Evolutionary conservation across 2,329 filamentous ascomycete genomes (phyloP), one percentile per base, ranked within the genome.

Genomic region (Cladosporium sp.): DNA sequence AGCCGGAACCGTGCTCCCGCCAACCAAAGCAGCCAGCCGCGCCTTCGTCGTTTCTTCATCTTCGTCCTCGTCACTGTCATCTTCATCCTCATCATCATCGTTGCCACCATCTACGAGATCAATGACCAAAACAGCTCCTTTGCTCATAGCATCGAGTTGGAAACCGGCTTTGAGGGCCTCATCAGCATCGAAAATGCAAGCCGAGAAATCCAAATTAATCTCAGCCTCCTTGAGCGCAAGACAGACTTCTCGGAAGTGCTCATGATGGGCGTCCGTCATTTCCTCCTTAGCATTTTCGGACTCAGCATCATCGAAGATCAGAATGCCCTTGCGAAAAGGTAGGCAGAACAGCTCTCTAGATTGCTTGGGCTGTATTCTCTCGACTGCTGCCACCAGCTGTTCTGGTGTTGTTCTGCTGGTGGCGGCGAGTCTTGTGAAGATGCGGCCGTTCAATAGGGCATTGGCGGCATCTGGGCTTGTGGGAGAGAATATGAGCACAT

Each of bases 111-210:
- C 45, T 37, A 34, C 41, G 22, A 48, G 18, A 34, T 48, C 45
- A n/a, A 48, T 48, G 15, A 41, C 45, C 13, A 48, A 22, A 9
- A 40, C 45, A 4, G 45, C 37, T 2, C 45, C 45, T 34, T 32
- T n/a, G 11, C 37, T 48, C 45, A 48, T 48, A n/a, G 24, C 45
- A 41, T 48, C 45, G 15, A 48, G 37, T 27, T 48, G 45, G 13
- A 48, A 48, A 4, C 45, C 45, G 8, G 45, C 45, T 18, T 48
- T 48, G 27, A 48, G 5, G 7, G 22, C 18, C 17, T 20, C 18
- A 7, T 40, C 45, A 12, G 45, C 45, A 34, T 48, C 45, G 27
- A 48, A 48, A 8, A 48, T 48, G 20, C 45, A 48, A n/a, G 45
- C 45, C 3, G 45, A 48, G n/a, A 48, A 48, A 9, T 48, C 45